phyloP scores from a whole-genome alignment of 768 basidiomycete genomes.

The Pisolithus sp. region DNA sequence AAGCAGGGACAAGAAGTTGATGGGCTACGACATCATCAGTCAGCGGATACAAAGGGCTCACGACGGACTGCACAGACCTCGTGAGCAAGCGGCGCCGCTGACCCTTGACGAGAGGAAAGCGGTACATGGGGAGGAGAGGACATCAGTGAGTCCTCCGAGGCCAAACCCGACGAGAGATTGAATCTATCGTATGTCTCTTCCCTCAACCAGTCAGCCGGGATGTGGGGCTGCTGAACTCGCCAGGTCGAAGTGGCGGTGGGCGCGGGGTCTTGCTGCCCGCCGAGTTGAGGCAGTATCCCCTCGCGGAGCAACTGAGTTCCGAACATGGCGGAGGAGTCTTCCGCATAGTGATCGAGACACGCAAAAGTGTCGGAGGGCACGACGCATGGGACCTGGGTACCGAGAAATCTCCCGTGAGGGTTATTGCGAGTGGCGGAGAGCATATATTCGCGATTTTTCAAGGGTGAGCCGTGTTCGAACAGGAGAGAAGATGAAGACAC shows the following conservation, averaged over 20 bases:
- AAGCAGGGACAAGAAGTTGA: constrained; percentile 81
- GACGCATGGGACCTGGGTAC: constrained; percentile 9
- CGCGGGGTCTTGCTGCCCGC: constrained; percentile 13
- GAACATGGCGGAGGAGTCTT: constrained; percentile 34
- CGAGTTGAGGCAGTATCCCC: constrained; percentile 23
- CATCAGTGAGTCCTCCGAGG: constrained; percentile 25
- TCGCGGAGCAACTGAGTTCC: constrained; percentile 31
- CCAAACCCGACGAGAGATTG: constrained; percentile 19
- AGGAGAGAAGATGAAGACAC: constrained; percentile 36
- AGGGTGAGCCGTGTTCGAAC: constrained; percentile 37
- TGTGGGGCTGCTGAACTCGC: constrained; percentile 23
- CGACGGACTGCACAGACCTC: constrained; percentile 41
- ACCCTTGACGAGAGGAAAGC: constrained; percentile 21
- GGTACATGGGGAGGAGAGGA: constrained; percentile 21
- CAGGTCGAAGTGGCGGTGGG: constrained; percentile 11
- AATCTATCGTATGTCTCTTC: constrained; percentile 24
- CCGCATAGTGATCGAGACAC: constrained; percentile 51
- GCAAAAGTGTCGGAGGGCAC: constrained; percentile 29
- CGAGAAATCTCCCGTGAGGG: constrained; percentile 19
- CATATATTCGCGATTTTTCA: constrained; percentile 26
- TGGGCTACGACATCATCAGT: constrained; percentile 45
- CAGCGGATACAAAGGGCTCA: not conserved
- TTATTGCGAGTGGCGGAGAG: constrained; percentile 17
- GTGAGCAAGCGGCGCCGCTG: constrained; percentile 28
- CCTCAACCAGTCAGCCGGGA: constrained; percentile 39